Conservation (phyloP, 352 stramenopile genomes). For the Peronospora farinosa region DNA sequence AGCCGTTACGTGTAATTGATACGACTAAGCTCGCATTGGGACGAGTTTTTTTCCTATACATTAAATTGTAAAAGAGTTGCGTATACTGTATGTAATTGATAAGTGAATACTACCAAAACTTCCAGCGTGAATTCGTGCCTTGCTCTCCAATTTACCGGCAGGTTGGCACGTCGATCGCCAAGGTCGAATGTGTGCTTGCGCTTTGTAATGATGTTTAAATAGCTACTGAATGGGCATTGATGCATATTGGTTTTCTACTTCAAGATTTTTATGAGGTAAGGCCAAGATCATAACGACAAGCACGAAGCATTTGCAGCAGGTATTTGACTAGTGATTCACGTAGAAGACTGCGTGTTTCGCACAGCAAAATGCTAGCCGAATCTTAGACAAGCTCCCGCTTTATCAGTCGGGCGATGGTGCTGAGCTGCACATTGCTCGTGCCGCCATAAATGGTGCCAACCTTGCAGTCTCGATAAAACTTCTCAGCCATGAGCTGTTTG, state of each 20-base stretch:
- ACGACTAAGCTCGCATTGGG: not conserved
- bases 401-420: conserved; percentile 76
- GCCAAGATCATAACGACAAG: no score
- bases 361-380: not conserved
- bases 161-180: no score
- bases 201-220: no score
- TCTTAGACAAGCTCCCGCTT: conserved; percentile 55
- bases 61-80: not conserved
- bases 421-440: conserved; percentile 92
- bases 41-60: no score
- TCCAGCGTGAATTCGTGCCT: not conserved
- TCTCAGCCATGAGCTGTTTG: conserved; percentile 87
- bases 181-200: no score
- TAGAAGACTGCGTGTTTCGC: no score
- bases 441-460: conserved; percentile 94
- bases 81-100: not conserved
- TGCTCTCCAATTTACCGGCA: no score
- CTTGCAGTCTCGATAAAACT: conserved; percentile 94
- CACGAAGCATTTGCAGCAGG: no score
- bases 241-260: no score
- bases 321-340: no score
- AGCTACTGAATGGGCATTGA: no score
- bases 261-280: no score
- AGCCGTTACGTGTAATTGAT: not conserved
- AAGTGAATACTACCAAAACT: not conserved